Conservation (phyloP, 225 moss, liverwort and hornwort genomes). For the Sphagnum contortum region DNA sequence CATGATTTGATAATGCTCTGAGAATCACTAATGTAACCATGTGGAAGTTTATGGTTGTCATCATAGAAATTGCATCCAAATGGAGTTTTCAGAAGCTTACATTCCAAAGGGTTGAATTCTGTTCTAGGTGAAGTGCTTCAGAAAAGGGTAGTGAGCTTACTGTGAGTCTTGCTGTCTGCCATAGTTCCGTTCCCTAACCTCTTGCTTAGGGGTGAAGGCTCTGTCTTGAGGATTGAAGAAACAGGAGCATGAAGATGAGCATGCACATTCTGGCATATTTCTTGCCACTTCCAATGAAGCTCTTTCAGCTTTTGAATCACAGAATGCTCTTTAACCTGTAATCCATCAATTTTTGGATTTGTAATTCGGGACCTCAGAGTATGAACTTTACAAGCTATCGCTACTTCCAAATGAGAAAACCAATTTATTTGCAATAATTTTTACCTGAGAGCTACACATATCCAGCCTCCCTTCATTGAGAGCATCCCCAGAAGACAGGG, state of each 20-base stretch:
- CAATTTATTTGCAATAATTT: background rate
- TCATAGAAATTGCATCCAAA: no score
- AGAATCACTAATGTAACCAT: no score
- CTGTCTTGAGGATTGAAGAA: slow-evolving; percentile 4
- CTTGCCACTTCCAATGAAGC: slow-evolving; percentile 47
- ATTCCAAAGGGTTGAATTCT: no score
- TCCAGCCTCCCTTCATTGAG: background rate
- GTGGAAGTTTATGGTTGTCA: no score
- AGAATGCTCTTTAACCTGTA: slow-evolving; percentile 16
- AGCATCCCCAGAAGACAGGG: background rate
- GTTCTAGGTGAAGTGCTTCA: no score
- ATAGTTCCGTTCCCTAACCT: slow-evolving; percentile 6
- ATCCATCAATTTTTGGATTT: background rate
- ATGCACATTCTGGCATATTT: slow-evolving; percentile 31
- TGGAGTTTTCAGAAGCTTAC: no score
- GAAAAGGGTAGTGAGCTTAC: slow-evolving; percentile 9
- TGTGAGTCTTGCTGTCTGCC: slow-evolving; percentile 6
- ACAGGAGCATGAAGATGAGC: slow-evolving; percentile 12
- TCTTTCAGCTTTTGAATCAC: slow-evolving; percentile 23
- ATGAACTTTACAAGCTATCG: no score
- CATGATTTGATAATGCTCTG: no score
- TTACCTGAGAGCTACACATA: no score
- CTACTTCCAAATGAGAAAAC: background rate
- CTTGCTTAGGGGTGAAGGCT: slow-evolving; percentile 25
- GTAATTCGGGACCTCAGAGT: no score